phyloP scores from a whole-genome alignment of 805 yeast genomes.

The Debaryomyces hansenii region DNA sequence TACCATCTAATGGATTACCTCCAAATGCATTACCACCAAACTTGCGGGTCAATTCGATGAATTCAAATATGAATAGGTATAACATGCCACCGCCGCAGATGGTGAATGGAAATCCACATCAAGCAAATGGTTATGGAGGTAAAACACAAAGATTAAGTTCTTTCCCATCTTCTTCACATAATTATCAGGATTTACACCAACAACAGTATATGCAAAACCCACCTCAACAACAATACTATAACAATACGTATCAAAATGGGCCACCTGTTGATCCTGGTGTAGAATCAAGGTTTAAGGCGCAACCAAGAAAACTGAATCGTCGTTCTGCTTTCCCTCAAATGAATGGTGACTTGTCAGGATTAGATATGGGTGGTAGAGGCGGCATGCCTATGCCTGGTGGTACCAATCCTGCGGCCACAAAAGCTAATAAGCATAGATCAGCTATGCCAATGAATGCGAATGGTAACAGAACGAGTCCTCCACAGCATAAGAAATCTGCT shows the following conservation, averaged over 20 bases:
- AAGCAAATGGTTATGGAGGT: constrained; percentile 1
- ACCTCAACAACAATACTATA: constrained; percentile 3
- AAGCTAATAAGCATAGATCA: constrained; percentile 14
- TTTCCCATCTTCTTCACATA: constrained; percentile 10
- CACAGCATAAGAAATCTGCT: constrained; percentile 1
- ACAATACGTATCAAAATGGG: constrained; percentile 14
- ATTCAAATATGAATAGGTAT: constrained; percentile 11
- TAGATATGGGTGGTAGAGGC: constrained; percentile 48
- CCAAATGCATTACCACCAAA: constrained; percentile 23
- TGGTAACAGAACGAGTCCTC: constrained; percentile 12
- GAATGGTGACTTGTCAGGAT: constrained; percentile 26
- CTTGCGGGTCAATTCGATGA: constrained; percentile 20
- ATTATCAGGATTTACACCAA: constrained; percentile 9
- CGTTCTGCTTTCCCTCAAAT: constrained; percentile 36
- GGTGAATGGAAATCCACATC: constrained; percentile 4
- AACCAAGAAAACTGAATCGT: constrained; percentile 33
- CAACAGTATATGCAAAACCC: constrained; percentile 3
- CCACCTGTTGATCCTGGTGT: constrained; percentile 26
- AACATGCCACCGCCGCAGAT: constrained; percentile 6
- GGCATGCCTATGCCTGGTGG: constrained; percentile 45
- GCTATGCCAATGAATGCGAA: constrained; percentile 12
- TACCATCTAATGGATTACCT: constrained; percentile 29
- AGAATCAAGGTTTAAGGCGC: constrained; percentile 22
- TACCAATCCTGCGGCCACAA: constrained; percentile 5
- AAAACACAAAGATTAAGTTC: constrained; percentile 14